Conservation (phyloP, 805 yeast genomes). For the Candida montana region DNA sequence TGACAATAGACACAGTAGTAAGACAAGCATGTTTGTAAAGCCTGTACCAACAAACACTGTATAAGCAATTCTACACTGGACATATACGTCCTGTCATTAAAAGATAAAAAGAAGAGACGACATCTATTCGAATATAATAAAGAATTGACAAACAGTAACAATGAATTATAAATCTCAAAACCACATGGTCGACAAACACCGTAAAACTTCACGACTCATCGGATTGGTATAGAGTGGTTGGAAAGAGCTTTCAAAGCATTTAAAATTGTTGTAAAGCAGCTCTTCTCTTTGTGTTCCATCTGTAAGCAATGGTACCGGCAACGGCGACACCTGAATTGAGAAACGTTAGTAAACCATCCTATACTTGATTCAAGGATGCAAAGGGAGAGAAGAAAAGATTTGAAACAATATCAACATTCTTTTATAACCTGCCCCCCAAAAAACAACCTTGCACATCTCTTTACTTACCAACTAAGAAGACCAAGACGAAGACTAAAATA, state of each 20-base stretch:
- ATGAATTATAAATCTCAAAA: too few relatives aligned
- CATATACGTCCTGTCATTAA: neutral
- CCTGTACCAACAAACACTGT: too few relatives aligned
- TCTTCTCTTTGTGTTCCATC: constrained; percentile 19
- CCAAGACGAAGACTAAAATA: constrained; percentile 26
- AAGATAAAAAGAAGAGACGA: neutral
- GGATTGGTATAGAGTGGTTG: too few relatives aligned
- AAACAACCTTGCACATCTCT: too few relatives aligned
- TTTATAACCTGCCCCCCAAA: too few relatives aligned
- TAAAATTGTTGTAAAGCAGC: constrained; percentile 24
- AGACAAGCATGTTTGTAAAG: too few relatives aligned
- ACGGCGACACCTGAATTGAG: constrained; percentile 14
- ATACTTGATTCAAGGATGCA: neutral
- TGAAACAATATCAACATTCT: too few relatives aligned
- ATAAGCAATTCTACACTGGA: too few relatives aligned
- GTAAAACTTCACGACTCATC: too few relatives aligned
- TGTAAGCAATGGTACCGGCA: constrained; percentile 9
- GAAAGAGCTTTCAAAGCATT: neutral
- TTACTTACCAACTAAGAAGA: constrained; percentile 26
- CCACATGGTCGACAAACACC: neutral
- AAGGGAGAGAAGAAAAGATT: too few relatives aligned
- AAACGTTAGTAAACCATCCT: constrained; percentile 8
- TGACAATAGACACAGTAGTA: too few relatives aligned
- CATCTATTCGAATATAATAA: neutral
- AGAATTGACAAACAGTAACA: too few relatives aligned